A percentile compares a stretch with the other conserved stretches of the same genome.
Conservation (phyloP, 176 grass and related monocot species). For the Otatea glauca region DNA sequence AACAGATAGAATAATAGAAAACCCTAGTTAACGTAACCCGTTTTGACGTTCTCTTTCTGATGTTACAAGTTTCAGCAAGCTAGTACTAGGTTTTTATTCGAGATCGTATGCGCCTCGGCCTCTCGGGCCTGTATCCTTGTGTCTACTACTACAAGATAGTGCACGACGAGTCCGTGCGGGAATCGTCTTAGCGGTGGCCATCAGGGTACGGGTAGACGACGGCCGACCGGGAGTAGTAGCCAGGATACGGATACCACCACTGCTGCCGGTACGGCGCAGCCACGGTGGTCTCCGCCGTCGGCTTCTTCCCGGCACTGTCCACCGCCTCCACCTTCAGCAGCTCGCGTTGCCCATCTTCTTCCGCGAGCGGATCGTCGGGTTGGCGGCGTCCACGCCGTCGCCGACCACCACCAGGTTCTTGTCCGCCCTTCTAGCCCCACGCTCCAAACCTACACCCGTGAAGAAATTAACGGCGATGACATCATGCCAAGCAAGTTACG, state of each 20-base stretch:
- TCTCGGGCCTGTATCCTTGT: not conserved
- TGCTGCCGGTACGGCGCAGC: not conserved
- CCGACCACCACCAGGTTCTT: constrained; percentile 56
- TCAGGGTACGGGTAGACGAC: not conserved
- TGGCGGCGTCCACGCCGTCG: constrained; percentile 54
- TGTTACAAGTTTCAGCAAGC: too few species aligned
- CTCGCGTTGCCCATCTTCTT: constrained; percentile 39
- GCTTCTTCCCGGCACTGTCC: not conserved
- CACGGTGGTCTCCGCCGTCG: not conserved
- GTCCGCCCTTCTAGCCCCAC: constrained; percentile 36
- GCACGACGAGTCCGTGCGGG: not conserved
- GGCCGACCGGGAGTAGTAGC: not conserved
- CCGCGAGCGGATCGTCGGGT: constrained; percentile 49
- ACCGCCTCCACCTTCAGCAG: constrained; percentile 42
- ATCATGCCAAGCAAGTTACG: not conserved
- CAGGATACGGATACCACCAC: not conserved
- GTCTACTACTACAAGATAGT: not conserved
- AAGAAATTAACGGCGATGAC: not conserved
- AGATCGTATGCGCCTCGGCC: too few species aligned
- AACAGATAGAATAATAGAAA: too few species aligned
- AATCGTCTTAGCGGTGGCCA: not conserved
- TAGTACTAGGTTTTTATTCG: too few species aligned
- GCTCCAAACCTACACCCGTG: constrained; percentile 43
- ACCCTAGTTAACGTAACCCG: too few species aligned
- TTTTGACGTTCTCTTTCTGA: too few species aligned